phyloP scores from a whole-genome alignment of 805 yeast species.

The Kuraishia ogatae region DNA sequence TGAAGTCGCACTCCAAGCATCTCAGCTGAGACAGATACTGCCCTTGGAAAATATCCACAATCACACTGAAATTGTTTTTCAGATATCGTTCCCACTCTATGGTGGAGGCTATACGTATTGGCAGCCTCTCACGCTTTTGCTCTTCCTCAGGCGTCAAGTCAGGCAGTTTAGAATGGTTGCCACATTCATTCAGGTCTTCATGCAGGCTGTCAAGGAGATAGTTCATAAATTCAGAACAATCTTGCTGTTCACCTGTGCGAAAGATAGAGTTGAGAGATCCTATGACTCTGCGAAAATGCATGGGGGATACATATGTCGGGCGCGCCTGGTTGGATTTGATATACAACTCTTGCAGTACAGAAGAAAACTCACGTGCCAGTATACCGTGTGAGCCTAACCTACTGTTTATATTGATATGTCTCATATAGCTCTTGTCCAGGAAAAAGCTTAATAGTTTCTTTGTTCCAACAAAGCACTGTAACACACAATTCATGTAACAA shows the following conservation, averaged over 20 bases:
- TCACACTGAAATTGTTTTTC: conserved; percentile 66
- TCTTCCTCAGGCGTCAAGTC: conserved; percentile 71
- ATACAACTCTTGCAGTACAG: conserved; percentile 46
- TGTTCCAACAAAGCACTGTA: conserved; percentile 81
- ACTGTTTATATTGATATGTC: conserved; percentile 65
- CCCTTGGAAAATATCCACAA: conserved; percentile 82
- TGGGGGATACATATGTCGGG: conserved; percentile 42
- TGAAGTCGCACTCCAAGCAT: conserved; percentile 63
- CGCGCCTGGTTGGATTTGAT: conserved; percentile 20
- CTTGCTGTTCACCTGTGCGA: conserved; percentile 69
- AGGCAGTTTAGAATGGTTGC: conserved; percentile 41
- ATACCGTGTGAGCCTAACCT: conserved; percentile 76
- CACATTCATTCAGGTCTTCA: conserved; percentile 71
- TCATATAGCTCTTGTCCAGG: conserved; percentile 47
- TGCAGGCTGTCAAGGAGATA: conserved; percentile 70
- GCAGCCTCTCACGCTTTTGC: conserved; percentile 56
- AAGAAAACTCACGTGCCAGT: conserved; percentile 60
- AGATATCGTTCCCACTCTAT: conserved; percentile 90
- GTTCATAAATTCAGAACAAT: conserved; percentile 74
- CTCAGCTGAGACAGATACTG: conserved; percentile 74
- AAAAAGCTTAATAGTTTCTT: conserved; percentile 58
- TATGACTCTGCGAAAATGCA: conserved; percentile 53
- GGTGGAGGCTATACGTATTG: conserved; percentile 74
- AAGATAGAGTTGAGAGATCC: conserved; percentile 64
- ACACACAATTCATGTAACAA: conserved; percentile 83